Evolutionary conservation across 805 yeast genomes (phyloP), one percentile per base, ranked within the genome.

Genomic region (Cyberlindnera galapagoensis): DNA sequence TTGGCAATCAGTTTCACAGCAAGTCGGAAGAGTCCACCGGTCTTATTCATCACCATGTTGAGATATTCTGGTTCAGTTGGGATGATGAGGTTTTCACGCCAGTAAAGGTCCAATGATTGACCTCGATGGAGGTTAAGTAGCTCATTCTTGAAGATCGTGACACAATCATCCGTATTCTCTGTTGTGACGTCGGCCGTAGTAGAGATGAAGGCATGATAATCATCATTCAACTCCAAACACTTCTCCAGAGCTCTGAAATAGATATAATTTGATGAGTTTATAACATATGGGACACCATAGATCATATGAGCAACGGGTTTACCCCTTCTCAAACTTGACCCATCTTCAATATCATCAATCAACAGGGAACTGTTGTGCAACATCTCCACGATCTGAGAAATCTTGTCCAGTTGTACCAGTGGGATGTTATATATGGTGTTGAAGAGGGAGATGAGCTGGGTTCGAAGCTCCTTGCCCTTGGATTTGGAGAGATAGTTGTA

Each of bases 301-400:
- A 80, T 66, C 30, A 71, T 56, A 54, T 88, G 96, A 0, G 95
- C 83, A 5, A 84, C 76, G 1, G 87, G 86, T 21, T 63, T 56
- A 1, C 96, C 96, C 24, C 97, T 56, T 43, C 97, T 64, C 27
- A 75, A 59, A 14, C 57, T 59, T 0, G 94, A 80, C 24, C 58
- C 63, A 53, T 88, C 97, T 51, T 88, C 97, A 18, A 88, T 81
- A 49, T 88, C 97, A 55, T 88, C 97, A 24, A 88, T 74, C 32
- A 81, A 57, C 36, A 81, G 54, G 9, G 86, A 76, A 0, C 87
- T 73, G 5, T 73, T 67, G 52, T 82, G 92, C 18, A 82, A 56
- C 26, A 69, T 67, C 39, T 71, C 75, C n/a, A 80, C 65, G 18
- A 76, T 59, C 9, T 56, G 49, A 20, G 68, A 61, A 9, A 82